Conservation (phyloP, 108 stramenopile species). For the Skeletonema potamos region DNA sequence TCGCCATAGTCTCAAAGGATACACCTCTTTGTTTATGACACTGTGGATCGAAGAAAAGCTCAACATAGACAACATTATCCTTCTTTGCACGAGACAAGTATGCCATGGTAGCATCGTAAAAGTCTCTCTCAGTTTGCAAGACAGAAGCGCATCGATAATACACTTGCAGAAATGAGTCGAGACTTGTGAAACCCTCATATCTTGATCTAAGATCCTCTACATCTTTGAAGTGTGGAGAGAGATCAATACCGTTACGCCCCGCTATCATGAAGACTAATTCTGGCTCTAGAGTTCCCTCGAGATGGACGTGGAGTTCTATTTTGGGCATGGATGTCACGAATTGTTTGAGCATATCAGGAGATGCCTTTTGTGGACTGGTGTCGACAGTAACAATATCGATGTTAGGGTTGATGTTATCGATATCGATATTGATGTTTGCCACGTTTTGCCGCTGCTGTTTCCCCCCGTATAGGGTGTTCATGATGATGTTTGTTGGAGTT, state of each 20-base stretch:
- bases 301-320: constrained; percentile 47
- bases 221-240: not conserved
- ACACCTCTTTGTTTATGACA: constrained; percentile 38
- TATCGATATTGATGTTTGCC: too few species aligned
- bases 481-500: too few species aligned
- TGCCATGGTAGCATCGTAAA: constrained; percentile 44
- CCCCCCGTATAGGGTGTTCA: too few species aligned
- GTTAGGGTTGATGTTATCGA: too few species aligned
- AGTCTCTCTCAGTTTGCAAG: constrained; percentile 31
- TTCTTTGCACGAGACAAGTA: constrained; percentile 26
- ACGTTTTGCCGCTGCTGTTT: too few species aligned
- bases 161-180: constrained; percentile 38
- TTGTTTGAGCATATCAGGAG: not conserved
- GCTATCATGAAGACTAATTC: constrained; percentile 32
- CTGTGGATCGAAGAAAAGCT: constrained; percentile 57
- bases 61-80: constrained; percentile 41
- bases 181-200: constrained; percentile 38
- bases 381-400: too few species aligned
- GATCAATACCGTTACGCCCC: constrained; percentile 24
- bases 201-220: not conserved
- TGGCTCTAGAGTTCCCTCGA: constrained; percentile 54
- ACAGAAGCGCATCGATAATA: constrained; percentile 43
- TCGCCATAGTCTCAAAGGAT: constrained; percentile 30
- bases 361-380: too few species aligned
- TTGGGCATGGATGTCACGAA: constrained; percentile 25